Percentiles rank a stretch among this genome's conserved stretches.
Conservation (phyloP, 768 basidiomycete genomes). For the Crassisporium funariophilum region DNA sequence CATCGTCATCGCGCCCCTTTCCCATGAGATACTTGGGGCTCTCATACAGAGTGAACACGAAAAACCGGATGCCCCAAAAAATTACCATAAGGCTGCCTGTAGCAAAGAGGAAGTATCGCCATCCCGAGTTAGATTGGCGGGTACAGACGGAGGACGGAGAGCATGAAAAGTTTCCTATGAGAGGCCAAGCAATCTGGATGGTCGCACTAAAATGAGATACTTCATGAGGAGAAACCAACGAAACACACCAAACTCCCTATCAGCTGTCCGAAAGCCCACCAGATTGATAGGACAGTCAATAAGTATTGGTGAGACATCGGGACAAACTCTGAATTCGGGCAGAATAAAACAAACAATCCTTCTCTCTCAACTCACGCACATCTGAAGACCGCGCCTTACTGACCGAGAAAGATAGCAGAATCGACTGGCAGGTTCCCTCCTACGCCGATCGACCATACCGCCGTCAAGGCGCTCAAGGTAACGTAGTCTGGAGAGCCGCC, state of each 20-base stretch:
- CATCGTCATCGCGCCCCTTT: conserved; percentile 62
- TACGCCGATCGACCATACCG: conserved; percentile 66
- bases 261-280: conserved; percentile 81
- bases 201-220: not conserved
- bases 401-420: conserved; percentile 74
- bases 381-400: no score
- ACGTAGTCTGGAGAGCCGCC: conserved; percentile 58
- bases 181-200: conserved; percentile 68
- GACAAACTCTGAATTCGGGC: conserved; percentile 53
- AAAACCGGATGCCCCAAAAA: conserved; percentile 50
- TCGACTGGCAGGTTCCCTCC: conserved; percentile 74
- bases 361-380: no score
- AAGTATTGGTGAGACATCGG: conserved; percentile 77
- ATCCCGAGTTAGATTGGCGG: conserved; percentile 61
- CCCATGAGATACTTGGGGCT: conserved; percentile 79
- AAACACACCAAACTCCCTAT: conserved; percentile 47
- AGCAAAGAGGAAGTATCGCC: conserved; percentile 74
- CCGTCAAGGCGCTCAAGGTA: conserved; percentile 50
- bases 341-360: not conserved
- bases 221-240: not conserved
- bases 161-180: conserved; percentile 71
- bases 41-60: conserved; percentile 69
- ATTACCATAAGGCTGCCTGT: conserved; percentile 74
- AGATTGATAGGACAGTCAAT: conserved; percentile 72
- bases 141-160: conserved; percentile 39